These are phyloP conservation scores for Neurospora hispaniola DNA, from an alignment of 495 filamentous ascomycete genomes.

Conservation along the genomic window DNA sequence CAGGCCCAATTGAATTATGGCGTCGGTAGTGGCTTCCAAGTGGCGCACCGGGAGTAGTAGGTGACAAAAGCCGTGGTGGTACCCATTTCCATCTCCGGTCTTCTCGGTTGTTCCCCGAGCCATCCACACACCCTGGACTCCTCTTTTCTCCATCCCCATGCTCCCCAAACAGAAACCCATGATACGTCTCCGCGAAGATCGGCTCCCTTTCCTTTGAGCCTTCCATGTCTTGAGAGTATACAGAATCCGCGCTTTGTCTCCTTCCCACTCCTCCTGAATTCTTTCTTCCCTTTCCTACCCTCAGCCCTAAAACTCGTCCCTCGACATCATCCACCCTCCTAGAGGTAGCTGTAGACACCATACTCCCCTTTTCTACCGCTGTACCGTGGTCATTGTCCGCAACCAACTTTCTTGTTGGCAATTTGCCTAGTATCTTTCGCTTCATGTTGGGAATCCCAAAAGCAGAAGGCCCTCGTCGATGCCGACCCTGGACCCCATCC, in stretches of 20 bases:
- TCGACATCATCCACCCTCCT: background rate
- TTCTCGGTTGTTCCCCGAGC: rapidly evolving
- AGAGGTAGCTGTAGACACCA: too few species aligned
- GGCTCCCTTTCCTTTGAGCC: rapidly evolving
- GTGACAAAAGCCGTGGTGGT: background rate
- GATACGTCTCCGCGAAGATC: background rate
- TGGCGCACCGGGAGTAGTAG: background rate
- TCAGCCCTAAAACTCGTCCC: background rate
- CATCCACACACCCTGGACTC: background rate
- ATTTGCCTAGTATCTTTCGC: too few species aligned
- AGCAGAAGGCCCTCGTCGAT: too few species aligned
- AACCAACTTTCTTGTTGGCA: too few species aligned
- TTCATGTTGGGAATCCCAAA: too few species aligned
- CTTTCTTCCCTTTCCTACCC: background rate
- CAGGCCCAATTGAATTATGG: background rate
- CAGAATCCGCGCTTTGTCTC: background rate
- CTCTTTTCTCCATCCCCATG: background rate
- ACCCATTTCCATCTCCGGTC: background rate
- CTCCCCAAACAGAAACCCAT: background rate
- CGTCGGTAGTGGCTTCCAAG: background rate
- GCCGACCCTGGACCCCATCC: too few species aligned
- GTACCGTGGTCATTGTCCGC: too few species aligned
- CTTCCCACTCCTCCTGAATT: background rate
- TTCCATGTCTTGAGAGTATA: background rate
- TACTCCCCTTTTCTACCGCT: too few species aligned